A percentile compares a stretch with the other conserved stretches of the same genome.
phyloP scores from a whole-genome alignment of 2,329 filamentous ascomycete species.

The Venturia asperata region DNA sequence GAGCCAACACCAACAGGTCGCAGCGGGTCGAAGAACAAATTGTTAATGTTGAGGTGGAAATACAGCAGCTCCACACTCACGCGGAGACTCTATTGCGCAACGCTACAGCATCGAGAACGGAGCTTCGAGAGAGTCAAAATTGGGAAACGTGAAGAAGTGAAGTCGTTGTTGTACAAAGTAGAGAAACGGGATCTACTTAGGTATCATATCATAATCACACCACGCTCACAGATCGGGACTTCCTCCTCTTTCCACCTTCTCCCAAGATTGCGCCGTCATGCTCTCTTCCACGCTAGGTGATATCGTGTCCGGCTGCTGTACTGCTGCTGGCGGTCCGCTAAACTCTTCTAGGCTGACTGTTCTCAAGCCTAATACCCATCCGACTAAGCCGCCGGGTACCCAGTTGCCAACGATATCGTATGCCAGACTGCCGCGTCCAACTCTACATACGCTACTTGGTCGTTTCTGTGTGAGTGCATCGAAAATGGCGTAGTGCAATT shows the following conservation, averaged over 20 bases:
- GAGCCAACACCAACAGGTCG: too few relatives aligned
- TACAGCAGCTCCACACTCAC: background rate
- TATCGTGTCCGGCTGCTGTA: background rate
- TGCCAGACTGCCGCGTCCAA: conserved; percentile 75
- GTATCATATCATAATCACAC: background rate
- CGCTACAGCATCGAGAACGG: background rate
- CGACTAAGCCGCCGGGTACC: conserved; percentile 70
- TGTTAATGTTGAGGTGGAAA: background rate
- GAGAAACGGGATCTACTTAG: background rate
- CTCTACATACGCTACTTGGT: conserved; percentile 58
- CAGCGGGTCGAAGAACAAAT: background rate
- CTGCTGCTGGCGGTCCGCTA: conserved; percentile 8
- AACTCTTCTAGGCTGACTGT: conserved; percentile 23
- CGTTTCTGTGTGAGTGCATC: conserved; percentile 69
- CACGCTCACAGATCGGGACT: background rate
- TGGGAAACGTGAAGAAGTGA: background rate
- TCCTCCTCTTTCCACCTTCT: conserved; percentile 14
- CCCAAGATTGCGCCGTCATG: conserved; percentile 13
- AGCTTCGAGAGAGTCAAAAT: too few relatives aligned
- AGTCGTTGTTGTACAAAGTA: background rate
- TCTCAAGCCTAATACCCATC: conserved; percentile 85
- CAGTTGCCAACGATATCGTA: conserved; percentile 82
- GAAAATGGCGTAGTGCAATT: conserved; percentile 81
- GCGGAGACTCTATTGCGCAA: background rate
- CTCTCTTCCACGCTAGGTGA: background rate